Base-by-base conservation (phyloP, 352 stramenopile species). In the Phytophthora capsici region DNA sequence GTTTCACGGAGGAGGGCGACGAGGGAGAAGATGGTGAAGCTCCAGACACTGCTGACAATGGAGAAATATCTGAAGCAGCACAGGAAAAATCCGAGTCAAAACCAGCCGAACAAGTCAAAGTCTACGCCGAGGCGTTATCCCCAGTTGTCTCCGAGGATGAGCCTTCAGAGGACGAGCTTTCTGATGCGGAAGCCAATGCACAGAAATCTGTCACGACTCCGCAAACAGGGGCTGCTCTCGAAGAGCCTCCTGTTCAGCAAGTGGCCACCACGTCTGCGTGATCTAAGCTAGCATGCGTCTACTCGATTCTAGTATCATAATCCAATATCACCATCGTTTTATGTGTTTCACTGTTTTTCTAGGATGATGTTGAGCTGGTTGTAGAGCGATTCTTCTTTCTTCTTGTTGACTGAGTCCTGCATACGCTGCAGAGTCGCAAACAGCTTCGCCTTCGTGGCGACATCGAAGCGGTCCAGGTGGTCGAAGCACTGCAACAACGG, bases 301-400 rank as follows among this genome's bases (percentile, higher is more conserved):
- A 41, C 57, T 57, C 47, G 32, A 61, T 48, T 73, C 44, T 58
- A 66, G 54, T 74, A 70, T 38, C 26, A 69, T 69, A 52, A 58
- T 70, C 41, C 40, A 63, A 51, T 56, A 20, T 45, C 43, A 56
- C 14, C 26, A 43, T n/a, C 22, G 8, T 50, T 36, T 52, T 52
- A 43, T 38, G 57, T 25, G n/a, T 23, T n/a, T 44, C 32, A 46
- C 36, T 57, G 49, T 32, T 36, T 57, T 7, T 57, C 49, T 6
- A 57, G 49, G 57, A 93, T 91, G 56, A 95, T 93, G 66, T 84
- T 93, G 23, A 95, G 81, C 66, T 93, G 86, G 73, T 91, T 93
- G 75, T 88, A 93, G 12, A 93, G 76, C 67, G 84, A 93, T 63
- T 93, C 82, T 44, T 93, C 79, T 56, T 87, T 88, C 63, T 90